Conservation (phyloP, 2,329 filamentous ascomycete genomes). For the Aspergillus sp. region DNA sequence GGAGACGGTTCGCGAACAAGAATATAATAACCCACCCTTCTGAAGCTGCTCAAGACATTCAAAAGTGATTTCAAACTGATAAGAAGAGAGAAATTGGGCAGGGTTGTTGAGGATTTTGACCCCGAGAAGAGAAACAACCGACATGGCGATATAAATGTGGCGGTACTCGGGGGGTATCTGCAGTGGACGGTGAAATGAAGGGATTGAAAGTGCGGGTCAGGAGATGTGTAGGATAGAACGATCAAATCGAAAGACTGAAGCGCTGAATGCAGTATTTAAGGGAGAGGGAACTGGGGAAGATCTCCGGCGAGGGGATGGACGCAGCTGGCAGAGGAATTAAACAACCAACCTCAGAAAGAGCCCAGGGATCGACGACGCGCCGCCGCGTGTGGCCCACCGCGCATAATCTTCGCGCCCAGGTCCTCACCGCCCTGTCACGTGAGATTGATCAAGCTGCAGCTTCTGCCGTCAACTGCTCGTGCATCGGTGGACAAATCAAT, state of each 20-base stretch:
- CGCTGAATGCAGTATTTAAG: conserved; percentile 21
- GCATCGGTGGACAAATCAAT: conserved; percentile 5
- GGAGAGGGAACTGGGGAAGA: conserved; percentile 24
- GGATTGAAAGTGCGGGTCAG: background rate
- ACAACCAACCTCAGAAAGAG: conserved; percentile 18
- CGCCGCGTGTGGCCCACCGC: conserved; percentile 31
- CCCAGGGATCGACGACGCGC: conserved; percentile 25
- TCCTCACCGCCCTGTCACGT: conserved; percentile 40
- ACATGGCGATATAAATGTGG: conserved; percentile 65
- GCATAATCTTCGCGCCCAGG: conserved; percentile 28
- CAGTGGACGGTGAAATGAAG: background rate
- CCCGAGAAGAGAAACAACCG: conserved; percentile 91
- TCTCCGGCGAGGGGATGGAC: conserved; percentile 19
- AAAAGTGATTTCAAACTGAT: conserved; percentile 98
- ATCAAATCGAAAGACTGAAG: conserved; percentile 7
- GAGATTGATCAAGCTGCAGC: conserved; percentile 29
- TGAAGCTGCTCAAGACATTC: conserved; percentile 94
- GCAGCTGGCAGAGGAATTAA: conserved; percentile 25
- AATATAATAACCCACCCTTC: conserved; percentile 66
- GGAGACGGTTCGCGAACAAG: conserved; percentile 3
- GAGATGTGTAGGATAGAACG: conserved; percentile 12
- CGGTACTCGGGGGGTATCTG: conserved; percentile 16
- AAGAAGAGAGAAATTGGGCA: conserved; percentile 87
- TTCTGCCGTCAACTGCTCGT: conserved; percentile 24
- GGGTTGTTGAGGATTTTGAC: conserved; percentile 98